Conservation (phyloP, 805 yeast species). For the Kodamaea kakaduensis region DNA sequence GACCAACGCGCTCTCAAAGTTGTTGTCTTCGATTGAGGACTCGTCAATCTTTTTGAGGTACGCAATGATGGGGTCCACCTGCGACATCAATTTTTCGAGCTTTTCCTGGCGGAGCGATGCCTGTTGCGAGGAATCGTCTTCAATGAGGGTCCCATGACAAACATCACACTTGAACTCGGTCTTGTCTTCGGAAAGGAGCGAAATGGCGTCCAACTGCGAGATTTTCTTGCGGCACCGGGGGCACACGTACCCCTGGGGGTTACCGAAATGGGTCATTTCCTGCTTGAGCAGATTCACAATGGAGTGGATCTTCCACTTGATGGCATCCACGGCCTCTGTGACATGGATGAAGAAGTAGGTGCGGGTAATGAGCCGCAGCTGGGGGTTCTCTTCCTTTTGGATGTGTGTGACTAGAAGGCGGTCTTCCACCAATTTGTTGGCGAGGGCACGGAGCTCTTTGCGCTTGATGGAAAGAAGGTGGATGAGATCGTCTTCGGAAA, state of each 20-base stretch:
- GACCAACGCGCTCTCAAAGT: constrained; percentile 55
- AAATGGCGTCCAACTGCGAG: constrained; percentile 82
- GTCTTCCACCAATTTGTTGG: constrained; percentile 82
- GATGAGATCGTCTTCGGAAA: constrained; percentile 88
- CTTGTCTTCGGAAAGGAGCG: constrained; percentile 73
- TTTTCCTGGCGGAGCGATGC: constrained; percentile 77
- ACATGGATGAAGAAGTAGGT: constrained; percentile 84
- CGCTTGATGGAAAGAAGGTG: constrained; percentile 77
- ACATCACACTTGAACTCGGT: constrained; percentile 80
- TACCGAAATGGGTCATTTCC: constrained; percentile 77
- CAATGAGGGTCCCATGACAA: constrained; percentile 73
- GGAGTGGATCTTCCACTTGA: constrained; percentile 93
- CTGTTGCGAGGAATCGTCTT: constrained; percentile 84
- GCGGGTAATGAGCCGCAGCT: constrained; percentile 62
- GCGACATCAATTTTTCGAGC: constrained; percentile 80
- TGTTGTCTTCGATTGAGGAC: constrained; percentile 36
- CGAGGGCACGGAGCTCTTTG: constrained; percentile 78
- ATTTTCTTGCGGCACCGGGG: constrained; percentile 79
- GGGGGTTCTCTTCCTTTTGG: constrained; percentile 64
- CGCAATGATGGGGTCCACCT: constrained; percentile 82
- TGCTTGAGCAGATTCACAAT: constrained; percentile 75
- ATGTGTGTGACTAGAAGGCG: constrained; percentile 65
- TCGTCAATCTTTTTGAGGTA: constrained; percentile 58
- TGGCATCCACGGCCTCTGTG: constrained; percentile 91
- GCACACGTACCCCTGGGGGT: constrained; percentile 92